Evolutionary conservation across 495 filamentous ascomycete genomes (phyloP).

Genomic region (Xylaria intraflava): DNA sequence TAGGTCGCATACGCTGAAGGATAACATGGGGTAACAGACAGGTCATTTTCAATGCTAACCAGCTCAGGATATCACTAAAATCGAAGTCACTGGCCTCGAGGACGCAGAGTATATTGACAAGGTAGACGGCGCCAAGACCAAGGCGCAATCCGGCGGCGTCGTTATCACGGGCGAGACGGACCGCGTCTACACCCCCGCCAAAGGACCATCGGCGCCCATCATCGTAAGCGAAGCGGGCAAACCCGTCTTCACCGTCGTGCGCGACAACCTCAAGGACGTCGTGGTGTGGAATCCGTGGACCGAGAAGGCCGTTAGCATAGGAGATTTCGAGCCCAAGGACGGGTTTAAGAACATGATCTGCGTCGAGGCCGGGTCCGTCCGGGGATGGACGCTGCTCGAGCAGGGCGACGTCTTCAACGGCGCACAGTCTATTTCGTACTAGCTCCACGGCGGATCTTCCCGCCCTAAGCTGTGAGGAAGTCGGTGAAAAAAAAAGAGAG

Average conservation of each 20-base stretch:
- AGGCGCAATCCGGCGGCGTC: conserved; percentile 51
- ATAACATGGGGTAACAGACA: not conserved
- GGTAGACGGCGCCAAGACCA: conserved; percentile 51
- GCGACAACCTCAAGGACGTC: conserved; percentile 76
- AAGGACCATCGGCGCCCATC: conserved; percentile 53
- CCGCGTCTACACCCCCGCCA: conserved; percentile 57
- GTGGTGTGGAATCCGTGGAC: conserved; percentile 98
- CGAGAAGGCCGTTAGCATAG: conserved; percentile 72
- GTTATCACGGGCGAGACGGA: conserved; percentile 70
- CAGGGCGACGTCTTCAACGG: conserved; percentile 84
- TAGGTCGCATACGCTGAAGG: conserved; percentile 35
- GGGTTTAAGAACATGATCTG: conserved; percentile 91
- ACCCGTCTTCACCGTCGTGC: conserved; percentile 60
- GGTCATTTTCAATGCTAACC: conserved; percentile 2
- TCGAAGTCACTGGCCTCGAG: conserved; percentile 66
- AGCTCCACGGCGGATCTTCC: conserved; percentile 1
- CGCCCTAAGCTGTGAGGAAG: conserved; percentile 1
- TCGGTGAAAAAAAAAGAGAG: not conserved
- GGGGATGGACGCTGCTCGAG: conserved; percentile 75
- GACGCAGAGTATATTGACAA: conserved; percentile 75
- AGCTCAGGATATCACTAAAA: conserved; percentile 62
- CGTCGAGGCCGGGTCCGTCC: conserved; percentile 82
- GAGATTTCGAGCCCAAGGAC: conserved; percentile 81
- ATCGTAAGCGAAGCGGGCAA: conserved; percentile 54
- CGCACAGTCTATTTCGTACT: conserved; percentile 61